A percentile compares a stretch with the other conserved stretches of the same genome.
phyloP scores from a whole-genome alignment of 345 rosid genomes.

The Eutrema japonicum region DNA sequence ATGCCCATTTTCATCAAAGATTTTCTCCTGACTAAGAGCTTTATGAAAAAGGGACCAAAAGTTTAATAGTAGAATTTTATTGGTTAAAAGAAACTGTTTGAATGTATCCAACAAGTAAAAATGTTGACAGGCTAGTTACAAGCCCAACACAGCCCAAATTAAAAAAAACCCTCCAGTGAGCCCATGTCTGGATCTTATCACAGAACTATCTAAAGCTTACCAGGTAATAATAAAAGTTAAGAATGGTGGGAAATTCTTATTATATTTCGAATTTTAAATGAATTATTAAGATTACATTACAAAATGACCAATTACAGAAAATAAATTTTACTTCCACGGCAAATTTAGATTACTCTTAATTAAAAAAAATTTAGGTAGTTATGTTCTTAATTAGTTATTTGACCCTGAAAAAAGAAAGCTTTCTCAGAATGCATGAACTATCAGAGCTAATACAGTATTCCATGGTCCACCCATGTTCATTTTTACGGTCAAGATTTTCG shows the following conservation, averaged over 20 bases:
- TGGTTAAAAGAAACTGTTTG: neutral
- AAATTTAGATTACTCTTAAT: neutral
- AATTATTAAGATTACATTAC: neutral
- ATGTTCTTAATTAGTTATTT: conserved; percentile 7
- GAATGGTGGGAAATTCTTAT: neutral
- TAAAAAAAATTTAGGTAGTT: neutral
- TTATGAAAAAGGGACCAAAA: conserved; percentile 48
- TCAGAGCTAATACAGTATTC: neutral
- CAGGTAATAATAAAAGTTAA: neutral
- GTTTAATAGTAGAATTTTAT: neutral
- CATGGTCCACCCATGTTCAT: conserved; percentile 22
- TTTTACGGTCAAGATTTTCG: conserved; percentile 24
- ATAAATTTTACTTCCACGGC: neutral
- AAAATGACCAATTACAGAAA: neutral
- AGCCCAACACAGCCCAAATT: neutral
- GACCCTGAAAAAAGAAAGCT: conserved; percentile 25
- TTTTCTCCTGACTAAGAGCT: conserved; percentile 53
- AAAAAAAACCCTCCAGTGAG: neutral
- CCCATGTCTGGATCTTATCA: neutral
- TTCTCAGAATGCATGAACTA: conserved; percentile 17
- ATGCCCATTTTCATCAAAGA: conserved; percentile 69
- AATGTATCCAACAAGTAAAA: conserved; percentile 15
- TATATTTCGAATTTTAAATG: neutral
- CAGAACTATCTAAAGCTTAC: neutral
- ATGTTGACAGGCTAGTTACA: neutral